phyloP scores from a whole-genome alignment of 176 grass and related monocot genomes.

The Eleusine coracana region DNA sequence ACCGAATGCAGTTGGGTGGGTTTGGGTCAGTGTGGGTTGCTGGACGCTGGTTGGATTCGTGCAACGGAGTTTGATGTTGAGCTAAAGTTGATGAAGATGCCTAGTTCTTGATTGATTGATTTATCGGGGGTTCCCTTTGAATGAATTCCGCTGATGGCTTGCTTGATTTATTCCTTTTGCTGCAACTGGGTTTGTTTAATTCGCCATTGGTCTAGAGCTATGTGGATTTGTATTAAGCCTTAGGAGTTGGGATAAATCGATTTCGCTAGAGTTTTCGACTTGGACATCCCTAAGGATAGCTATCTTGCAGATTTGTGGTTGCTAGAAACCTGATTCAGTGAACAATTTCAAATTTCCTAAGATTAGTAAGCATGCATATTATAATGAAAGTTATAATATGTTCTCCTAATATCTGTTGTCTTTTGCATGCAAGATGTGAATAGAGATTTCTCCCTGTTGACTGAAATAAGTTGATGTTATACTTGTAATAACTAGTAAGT shows the following conservation, averaged over 20 bases:
- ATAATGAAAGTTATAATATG: background rate
- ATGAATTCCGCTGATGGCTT: background rate
- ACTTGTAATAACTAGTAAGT: background rate
- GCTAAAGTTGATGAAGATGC: background rate
- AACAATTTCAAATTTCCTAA: background rate
- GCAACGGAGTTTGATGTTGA: background rate
- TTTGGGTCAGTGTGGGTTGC: background rate
- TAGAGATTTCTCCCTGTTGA: background rate
- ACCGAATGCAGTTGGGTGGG: background rate
- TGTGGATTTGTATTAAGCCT: background rate
- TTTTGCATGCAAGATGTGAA: background rate
- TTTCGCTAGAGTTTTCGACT: background rate
- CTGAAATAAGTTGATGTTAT: background rate
- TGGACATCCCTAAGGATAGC: background rate
- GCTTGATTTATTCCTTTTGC: background rate
- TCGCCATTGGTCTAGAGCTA: background rate
- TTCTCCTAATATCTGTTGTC: background rate
- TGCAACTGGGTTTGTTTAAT: background rate
- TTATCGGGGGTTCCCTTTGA: background rate
- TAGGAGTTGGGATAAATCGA: background rate
- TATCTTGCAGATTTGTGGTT: background rate
- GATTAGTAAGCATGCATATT: background rate
- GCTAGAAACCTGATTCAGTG: background rate
- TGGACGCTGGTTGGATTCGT: background rate
- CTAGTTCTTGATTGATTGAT: background rate